These are phyloP conservation scores for Hypoxylon fuscum DNA, from an alignment of 495 filamentous ascomycete species.

Conservation along the genomic window DNA sequence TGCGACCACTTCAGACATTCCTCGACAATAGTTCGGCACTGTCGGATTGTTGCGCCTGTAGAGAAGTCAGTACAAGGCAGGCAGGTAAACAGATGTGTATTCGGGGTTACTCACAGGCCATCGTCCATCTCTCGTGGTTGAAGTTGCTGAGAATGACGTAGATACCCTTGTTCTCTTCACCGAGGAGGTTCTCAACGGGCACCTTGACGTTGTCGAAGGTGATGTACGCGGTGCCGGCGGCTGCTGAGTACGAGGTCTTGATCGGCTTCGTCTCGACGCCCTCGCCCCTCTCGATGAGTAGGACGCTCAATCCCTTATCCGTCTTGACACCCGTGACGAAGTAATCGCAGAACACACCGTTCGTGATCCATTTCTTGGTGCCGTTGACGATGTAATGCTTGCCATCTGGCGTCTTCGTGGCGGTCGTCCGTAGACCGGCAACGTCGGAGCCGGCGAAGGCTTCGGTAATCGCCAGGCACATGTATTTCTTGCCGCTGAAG, in stretches of 20 bases:
- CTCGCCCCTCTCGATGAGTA: constrained; percentile 77
- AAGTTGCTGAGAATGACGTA: constrained; percentile 89
- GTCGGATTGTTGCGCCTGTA: constrained; percentile 68
- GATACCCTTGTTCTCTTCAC: constrained; percentile 87
- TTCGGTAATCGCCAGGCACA: constrained; percentile 87
- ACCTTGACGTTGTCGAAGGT: constrained; percentile 90
- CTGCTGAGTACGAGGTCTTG: constrained; percentile 84
- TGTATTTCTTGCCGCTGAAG: constrained; percentile 83
- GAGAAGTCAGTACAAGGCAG: constrained; percentile 21
- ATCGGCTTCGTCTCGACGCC: constrained; percentile 78
- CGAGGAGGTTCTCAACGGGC: constrained; percentile 79
- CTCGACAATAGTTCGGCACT: constrained; percentile 75
- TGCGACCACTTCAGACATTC: constrained; percentile 91
- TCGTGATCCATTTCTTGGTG: constrained; percentile 95
- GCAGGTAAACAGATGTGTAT: not conserved
- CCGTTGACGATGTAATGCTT: constrained; percentile 88
- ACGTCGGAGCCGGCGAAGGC: constrained; percentile 91
- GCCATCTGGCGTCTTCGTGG: constrained; percentile 81
- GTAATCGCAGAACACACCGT: constrained; percentile 84
- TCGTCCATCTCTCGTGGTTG: constrained; percentile 82
- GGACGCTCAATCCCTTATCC: constrained; percentile 80
- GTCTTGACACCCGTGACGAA: constrained; percentile 86
- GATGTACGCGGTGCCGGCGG: constrained; percentile 82
- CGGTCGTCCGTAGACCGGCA: constrained; percentile 82
- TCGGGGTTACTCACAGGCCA: constrained; percentile 54